Base-by-base conservation (phyloP, 1,284 basidiomycete species). In the Ustilago tritici region DNA sequence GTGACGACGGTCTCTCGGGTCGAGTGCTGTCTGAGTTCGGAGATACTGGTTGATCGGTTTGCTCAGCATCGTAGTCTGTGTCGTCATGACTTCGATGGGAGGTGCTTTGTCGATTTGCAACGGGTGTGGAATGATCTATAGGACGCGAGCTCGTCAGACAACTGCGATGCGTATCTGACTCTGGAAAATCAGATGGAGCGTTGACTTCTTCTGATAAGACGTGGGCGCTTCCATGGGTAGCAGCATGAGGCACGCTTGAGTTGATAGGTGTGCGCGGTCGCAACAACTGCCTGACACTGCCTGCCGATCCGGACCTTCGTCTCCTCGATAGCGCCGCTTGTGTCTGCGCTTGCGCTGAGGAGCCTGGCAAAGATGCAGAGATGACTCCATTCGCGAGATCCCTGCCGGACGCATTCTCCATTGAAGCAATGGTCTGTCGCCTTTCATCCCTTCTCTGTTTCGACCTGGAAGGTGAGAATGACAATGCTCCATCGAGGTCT, bases 391-490 rank as follows among this genome's bases (percentile, higher is more conserved):
- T 38, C 4, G 38, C 15, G 3, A 47, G 17, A 32, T 72, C 64
- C 7, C 46, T 17, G 4, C 56, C 53, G 17, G 61, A 35, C 0
- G 17, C 28, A 12, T 46, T 52, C 7, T 67, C 65, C 12, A 40
- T 41, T 12, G 61, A 54, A 31, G 67, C 56, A 17, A 61, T 41
- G 2, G 56, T 56, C n/a, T 76, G 60, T 15, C 63, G 59, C 23
- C 69, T 49, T 32, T 72, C 74, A 15, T 76, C 59, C 10, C 74
- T 58, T 46, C 65, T 61, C 54, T 72, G 74, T 47, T 63, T 65
- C 1, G 69, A 72, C 10, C 69, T 50, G 50, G 74, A 56, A 2
- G 73, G 71, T 2, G 74, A 76, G 41, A 76, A 76, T 31, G 69
- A 68, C 9, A 76, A 38, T 1, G 61, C 63, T 6, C 59, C 63